Base-by-base conservation (phyloP, 306 rosid species). In the Fagus crenata region DNA sequence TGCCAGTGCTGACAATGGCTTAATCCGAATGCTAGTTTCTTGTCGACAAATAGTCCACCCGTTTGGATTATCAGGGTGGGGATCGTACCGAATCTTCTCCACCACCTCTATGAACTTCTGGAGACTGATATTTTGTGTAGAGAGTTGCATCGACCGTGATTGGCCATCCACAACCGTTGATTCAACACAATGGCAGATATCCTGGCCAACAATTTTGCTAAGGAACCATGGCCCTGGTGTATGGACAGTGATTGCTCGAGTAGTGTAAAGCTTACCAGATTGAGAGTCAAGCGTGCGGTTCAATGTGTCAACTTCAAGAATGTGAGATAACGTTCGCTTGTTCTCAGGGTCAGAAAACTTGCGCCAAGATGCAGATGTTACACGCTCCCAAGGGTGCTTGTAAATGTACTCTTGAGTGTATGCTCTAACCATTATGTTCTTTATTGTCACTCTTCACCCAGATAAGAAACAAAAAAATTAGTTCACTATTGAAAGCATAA, bases 331-430 rank as follows among this genome's bases (percentile, higher is more conserved):
- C 4, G 83, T 72, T 35, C 88, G 93, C 63, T 90, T 95, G 73
- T 92, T 95, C 80, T 95, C 99, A 4, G 89, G 87, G 35, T 95
- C 97, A 11, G 91, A 75, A 82, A 92, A 95, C 78, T 92, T 95
- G 79, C 96, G 94, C 99, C 99, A 95, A 14, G 97, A 89, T 56
- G 99, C 97, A 39, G 90, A 85, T 51, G 91, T 90, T 54, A 92
- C 99, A 72, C 97, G 78, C 77, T 90, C 97, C 97, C 99, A 95
- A 2, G 99, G 97, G 81, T 95, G 99, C 79, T 84, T 90, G 86
- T 89, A 95, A 13, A 89, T 73, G 83, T 95, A 75, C 76, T 95
- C 97, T 65, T 95, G 99, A 64, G 79, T 64, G 71, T 95, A 92
- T 42, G 97, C 92, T 84, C 77, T 92, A 83, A 88, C 99, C 97